Evolutionary conservation across 441 rosid species (phyloP).

Genomic region (Jatropha multifida): DNA sequence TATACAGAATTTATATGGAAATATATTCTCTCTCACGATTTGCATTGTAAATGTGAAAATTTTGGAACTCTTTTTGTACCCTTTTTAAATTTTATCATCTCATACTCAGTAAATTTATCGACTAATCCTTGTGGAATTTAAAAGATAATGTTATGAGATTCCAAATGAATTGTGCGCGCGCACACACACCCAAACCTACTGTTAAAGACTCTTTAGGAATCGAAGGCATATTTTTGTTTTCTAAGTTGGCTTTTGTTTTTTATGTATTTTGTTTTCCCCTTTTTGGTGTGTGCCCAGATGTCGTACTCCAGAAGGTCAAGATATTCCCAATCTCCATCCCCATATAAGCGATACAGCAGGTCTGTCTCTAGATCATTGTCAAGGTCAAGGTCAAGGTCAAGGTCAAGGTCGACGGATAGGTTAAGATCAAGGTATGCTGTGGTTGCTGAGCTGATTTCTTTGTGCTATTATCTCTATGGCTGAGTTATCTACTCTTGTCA

Average conservation of each 20-base stretch:
- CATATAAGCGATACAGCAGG: slow-evolving; percentile 48
- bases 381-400: slow-evolving; percentile 43
- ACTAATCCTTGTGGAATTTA: too few species aligned
- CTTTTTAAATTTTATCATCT: background rate
- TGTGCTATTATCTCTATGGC: background rate
- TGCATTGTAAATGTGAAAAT: too few species aligned
- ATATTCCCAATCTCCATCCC: slow-evolving; percentile 61
- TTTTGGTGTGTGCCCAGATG: slow-evolving; percentile 49
- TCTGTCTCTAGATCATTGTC: slow-evolving; percentile 61
- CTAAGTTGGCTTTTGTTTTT: background rate
- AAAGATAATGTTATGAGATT: background rate
- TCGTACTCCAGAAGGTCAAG: slow-evolving; percentile 66
- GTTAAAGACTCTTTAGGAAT: background rate
- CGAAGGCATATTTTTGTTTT: background rate
- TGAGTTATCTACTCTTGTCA: background rate
- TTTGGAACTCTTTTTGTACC: too few species aligned
- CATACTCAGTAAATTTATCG: too few species aligned
- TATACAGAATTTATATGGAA: background rate
- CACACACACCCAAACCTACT: too few species aligned
- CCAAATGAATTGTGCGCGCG: background rate
- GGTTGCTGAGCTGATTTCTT: background rate
- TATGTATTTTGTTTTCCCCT: background rate
- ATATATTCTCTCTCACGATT: background rate
- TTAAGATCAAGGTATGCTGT: slow-evolving; percentile 39
- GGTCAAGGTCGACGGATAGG: slow-evolving; percentile 50